Conservation (phyloP, 306 rosid species). For the Prunus davidiana region DNA sequence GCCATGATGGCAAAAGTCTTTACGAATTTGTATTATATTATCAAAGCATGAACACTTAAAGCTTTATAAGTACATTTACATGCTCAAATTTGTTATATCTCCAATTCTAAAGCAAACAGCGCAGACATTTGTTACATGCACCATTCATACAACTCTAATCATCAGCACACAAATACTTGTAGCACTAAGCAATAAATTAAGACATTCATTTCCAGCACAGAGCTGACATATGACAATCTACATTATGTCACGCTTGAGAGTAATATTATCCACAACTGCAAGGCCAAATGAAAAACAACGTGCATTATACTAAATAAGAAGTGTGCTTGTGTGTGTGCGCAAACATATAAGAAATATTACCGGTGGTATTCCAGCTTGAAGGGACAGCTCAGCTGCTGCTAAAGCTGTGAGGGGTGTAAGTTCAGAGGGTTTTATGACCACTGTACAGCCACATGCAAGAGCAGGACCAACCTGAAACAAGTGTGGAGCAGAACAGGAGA, state of each 20-base stretch:
- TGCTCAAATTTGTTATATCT: background rate
- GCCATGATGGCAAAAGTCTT: background rate
- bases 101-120: background rate
- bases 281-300: background rate
- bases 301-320: background rate
- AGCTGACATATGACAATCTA: background rate
- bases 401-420: constrained; percentile 95
- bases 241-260: background rate
- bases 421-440: constrained; percentile 93
- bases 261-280: background rate
- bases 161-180: background rate
- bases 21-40: background rate
- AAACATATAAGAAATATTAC: constrained; percentile 33
- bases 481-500: constrained; percentile 19
- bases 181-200: constrained; percentile 1
- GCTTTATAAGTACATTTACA: background rate
- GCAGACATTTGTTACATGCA: background rate
- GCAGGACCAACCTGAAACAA: constrained; percentile 92
- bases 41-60: background rate
- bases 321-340: background rate
- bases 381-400: constrained; percentile 93
- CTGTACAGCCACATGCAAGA: constrained; percentile 97
- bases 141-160: background rate
- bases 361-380: constrained; percentile 95
- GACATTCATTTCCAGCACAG: constrained; percentile 2